phyloP scores from a whole-genome alignment of 257 asterid genomes.

The Solanum appendiculatum region DNA sequence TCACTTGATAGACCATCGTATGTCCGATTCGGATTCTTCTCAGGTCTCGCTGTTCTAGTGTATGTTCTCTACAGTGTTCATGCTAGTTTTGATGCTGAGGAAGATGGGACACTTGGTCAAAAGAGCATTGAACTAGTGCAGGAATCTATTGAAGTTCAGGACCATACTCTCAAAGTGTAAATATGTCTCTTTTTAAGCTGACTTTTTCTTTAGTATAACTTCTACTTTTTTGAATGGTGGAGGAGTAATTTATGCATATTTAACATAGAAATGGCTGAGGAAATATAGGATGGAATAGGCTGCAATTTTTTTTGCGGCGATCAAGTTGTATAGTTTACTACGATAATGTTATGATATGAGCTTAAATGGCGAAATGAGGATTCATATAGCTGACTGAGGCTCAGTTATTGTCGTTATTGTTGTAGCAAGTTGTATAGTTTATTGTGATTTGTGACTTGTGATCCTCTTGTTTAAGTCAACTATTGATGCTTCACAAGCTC shows the following conservation, averaged over 20 bases:
- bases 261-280: background rate
- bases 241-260: background rate
- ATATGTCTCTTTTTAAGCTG: conserved; percentile 3
- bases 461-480: background rate
- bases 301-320: background rate
- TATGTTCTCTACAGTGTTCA: conserved; percentile 79
- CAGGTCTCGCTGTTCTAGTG: conserved; percentile 45
- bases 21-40: conserved; percentile 69
- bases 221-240: background rate
- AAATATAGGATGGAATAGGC: background rate
- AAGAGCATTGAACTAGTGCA: conserved; percentile 34
- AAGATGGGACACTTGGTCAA: conserved; percentile 44
- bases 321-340: conserved; percentile 4
- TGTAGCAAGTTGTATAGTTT: background rate
- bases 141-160: conserved; percentile 48
- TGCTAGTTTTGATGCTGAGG: conserved; percentile 90
- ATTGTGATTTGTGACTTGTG: background rate
- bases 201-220: background rate
- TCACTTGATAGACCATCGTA: conserved; percentile 56
- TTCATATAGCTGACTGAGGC: background rate
- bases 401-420: background rate
- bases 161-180: conserved; percentile 34
- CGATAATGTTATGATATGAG: background rate
- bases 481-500: background rate
- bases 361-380: background rate